Base-by-base conservation (phyloP, 768 basidiomycete genomes). In the Leccinum incarnatum region DNA sequence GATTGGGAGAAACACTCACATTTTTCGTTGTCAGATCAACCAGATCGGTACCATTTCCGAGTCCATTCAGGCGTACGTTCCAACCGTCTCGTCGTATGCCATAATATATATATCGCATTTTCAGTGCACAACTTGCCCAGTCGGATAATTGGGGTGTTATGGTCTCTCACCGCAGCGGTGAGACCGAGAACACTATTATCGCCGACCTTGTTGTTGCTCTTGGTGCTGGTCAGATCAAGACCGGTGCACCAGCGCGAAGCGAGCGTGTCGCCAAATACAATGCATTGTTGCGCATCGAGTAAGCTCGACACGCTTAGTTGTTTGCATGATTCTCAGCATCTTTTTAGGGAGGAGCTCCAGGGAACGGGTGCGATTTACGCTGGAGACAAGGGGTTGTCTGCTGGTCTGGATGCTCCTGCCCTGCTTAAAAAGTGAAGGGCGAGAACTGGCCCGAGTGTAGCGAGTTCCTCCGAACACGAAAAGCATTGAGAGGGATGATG, bases 41-140 rank as follows among this genome's bases (percentile, higher is more conserved):
- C 96, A 99, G 78, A 98, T 98, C 72, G 97, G 97, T 69, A 95
- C 95, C 63, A 94, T 99, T 77, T 93, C 93, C 49, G 96, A 99
- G 79, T 96, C 96, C 25, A 97, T 99, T 78, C 94, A 97, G 75
- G 96, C 96, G 93, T 96, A 68, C 59, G 93, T 85, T 25, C 15
- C 42, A 49, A 51, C 40, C 54, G 6, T 51, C 27, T 60, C 29
- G n/a, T 42, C 52, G 17, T 34, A 2, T 21, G 11, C 52, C 27
- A 29, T 52, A 21, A 40, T 53, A 50, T 60, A 12, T 42, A 58
- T 36, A 58, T 23, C 30, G 34, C 45, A 30, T 56, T 53, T 60
- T 32, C 62, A 96, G 93, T 72, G 93, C 95, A 60, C 95, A 98
- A 76, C 92, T 99, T 68, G 75, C 95, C 51, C 94, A 97, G 75